Percentiles rank a stretch among this genome's conserved stretches.
Evolutionary conservation across 257 asterid species (phyloP).

Genomic region (Solanum chilense): DNA sequence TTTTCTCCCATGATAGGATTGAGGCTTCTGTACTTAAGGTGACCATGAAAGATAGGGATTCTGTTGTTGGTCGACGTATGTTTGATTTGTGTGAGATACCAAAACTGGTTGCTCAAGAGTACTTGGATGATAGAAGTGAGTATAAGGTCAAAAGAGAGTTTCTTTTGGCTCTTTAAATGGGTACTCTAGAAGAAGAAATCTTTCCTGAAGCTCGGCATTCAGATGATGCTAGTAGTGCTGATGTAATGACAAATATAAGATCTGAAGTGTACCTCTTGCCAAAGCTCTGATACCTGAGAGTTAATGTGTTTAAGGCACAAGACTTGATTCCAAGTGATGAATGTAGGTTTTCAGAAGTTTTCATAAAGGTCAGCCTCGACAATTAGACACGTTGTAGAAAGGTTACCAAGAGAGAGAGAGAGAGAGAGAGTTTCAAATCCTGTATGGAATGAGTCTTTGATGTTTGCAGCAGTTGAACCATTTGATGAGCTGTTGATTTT

Average conservation of each 20-base stretch:
- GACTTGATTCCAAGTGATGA: conserved; percentile 43
- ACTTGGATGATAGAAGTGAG: background rate
- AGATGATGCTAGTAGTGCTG: conserved; percentile 27
- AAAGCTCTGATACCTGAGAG: conserved; percentile 60
- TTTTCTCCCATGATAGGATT: background rate
- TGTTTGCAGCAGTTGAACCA: conserved; percentile 67
- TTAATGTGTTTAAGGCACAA: conserved; percentile 59
- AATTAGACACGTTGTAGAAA: conserved; percentile 12
- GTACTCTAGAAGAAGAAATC: conserved; percentile 64
- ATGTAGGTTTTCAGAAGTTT: conserved; percentile 44
- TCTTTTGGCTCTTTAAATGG: conserved; percentile 75
- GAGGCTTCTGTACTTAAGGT: background rate
- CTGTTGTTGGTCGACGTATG: background rate
- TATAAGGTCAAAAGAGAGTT: conserved; percentile 29
- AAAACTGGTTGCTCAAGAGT: background rate
- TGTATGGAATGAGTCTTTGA: conserved; percentile 67
- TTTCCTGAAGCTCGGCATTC: conserved; percentile 70
- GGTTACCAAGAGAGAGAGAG: conserved; percentile 45
- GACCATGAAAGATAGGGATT: background rate
- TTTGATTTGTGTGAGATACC: background rate
- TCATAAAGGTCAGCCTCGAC: conserved; percentile 46
- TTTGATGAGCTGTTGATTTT: conserved; percentile 37
- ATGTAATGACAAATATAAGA: conserved; percentile 26
- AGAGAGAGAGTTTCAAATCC: conserved; percentile 49
- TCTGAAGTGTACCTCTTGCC: conserved; percentile 59